Percentiles rank a stretch among this genome's conserved stretches.
These are phyloP conservation scores for Gynostemma pentaphyllum DNA, from an alignment of 306 rosid genomes.

Conservation along the genomic window DNA sequence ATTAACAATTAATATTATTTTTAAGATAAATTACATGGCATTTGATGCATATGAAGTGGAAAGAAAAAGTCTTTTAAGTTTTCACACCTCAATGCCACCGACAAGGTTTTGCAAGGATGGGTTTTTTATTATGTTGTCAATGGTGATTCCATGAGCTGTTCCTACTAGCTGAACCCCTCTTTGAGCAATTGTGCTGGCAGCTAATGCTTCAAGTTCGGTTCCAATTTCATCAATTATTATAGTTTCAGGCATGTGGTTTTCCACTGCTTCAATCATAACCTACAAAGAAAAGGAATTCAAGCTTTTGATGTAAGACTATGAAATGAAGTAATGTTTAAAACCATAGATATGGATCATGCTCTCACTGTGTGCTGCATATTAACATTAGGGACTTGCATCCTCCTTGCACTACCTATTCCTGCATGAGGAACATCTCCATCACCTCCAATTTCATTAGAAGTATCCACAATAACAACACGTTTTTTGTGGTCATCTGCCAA, in stretches of 20 bases:
- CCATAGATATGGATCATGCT: constrained; percentile 12
- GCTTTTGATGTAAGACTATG: neutral
- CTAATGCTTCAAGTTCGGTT: constrained; percentile 96
- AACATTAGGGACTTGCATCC: constrained; percentile 99
- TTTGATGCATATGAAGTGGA: constrained; percentile 1
- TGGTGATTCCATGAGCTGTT: constrained; percentile 92
- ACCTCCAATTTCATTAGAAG: constrained; percentile 96
- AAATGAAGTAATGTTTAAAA: constrained; percentile 15
- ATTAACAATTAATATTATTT: neutral
- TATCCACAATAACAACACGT: constrained; percentile 95
- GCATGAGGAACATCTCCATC: constrained; percentile 96
- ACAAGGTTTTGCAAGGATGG: constrained; percentile 91
- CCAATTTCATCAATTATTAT: constrained; percentile 98
- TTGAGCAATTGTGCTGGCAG: constrained; percentile 99
- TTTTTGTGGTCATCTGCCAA: constrained; percentile 77
- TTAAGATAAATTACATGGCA: neutral
- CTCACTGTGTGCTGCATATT: constrained; percentile 87
- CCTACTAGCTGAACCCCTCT: constrained; percentile 99
- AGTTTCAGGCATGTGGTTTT: constrained; percentile 93
- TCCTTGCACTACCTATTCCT: constrained; percentile 92
- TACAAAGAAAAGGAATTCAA: constrained; percentile 11
- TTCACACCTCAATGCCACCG: constrained; percentile 88
- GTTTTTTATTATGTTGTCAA: constrained; percentile 77
- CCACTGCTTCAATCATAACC: constrained; percentile 99
- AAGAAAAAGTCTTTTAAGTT: constrained; percentile 12